phyloP scores from a whole-genome alignment of 441 rosid species.

The Pelargonium australe region DNA sequence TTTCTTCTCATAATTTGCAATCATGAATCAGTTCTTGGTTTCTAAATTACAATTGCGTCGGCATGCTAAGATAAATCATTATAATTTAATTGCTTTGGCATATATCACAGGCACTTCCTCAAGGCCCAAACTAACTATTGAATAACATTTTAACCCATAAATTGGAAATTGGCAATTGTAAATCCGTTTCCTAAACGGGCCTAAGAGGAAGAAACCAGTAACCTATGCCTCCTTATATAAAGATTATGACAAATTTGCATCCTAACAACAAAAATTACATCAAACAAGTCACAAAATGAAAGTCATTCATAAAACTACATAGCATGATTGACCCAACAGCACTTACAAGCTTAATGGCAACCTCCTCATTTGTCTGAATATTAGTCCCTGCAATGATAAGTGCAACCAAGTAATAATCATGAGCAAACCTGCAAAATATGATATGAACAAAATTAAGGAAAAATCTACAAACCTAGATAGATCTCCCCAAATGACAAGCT shows the following conservation, averaged over 20 bases:
- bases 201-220: no score
- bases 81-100: no score
- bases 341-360: conserved; percentile 5
- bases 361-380: conserved; percentile 7
- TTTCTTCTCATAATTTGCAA: no score
- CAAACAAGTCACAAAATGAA: neutral
- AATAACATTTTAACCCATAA: no score
- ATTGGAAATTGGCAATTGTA: no score
- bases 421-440: neutral
- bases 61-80: no score
- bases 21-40: no score
- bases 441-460: neutral
- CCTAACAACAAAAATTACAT: neutral
- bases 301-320: no score
- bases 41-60: no score
- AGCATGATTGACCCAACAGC: neutral
- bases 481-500: conserved; percentile 98
- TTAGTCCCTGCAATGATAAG: neutral
- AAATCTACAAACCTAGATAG: conserved; percentile 59
- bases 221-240: neutral
- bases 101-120: no score
- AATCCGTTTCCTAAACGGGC: no score
- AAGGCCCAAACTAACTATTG: no score
- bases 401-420: neutral
- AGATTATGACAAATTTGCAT: neutral